Percentiles rank a stretch among this genome's conserved stretches.
These are phyloP conservation scores for Populus tomentosa DNA, from an alignment of 441 rosid genomes.

Conservation along the genomic window DNA sequence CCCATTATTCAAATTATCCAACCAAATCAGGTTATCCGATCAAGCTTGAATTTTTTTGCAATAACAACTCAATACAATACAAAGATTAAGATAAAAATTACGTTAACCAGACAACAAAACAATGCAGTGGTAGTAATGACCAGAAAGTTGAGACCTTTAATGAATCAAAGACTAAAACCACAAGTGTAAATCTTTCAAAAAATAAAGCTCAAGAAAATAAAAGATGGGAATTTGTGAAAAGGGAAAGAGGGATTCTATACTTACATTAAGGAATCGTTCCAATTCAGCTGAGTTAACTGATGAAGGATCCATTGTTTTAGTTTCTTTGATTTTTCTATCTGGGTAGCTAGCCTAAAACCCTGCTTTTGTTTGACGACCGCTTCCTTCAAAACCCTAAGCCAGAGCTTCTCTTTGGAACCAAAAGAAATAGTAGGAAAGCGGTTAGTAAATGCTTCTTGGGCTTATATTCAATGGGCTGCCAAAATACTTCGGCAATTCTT, in stretches of 20 bases:
- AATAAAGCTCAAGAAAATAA: background rate
- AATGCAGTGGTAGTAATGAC: background rate
- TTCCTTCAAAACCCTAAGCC: constrained; percentile 7
- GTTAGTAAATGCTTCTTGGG: background rate
- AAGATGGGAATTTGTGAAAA: background rate
- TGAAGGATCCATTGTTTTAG: constrained; percentile 47
- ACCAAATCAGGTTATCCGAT: background rate
- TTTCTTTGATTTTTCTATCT: background rate
- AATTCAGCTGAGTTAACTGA: constrained; percentile 51
- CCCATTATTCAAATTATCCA: background rate
- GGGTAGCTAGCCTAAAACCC: background rate
- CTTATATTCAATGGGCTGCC: background rate
- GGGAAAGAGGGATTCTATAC: constrained; percentile 7
- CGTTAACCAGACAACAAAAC: background rate
- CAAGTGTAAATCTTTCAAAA: too few relatives aligned
- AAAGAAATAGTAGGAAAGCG: background rate
- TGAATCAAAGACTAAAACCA: background rate
- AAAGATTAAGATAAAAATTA: background rate
- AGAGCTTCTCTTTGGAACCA: background rate
- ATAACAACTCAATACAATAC: background rate
- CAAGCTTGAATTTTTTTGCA: background rate
- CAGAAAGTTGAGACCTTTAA: background rate
- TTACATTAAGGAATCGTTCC: constrained; percentile 60
- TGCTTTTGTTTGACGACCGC: background rate
- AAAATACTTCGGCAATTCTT: background rate